A percentile compares a stretch with the other conserved stretches of the same genome.
Conservation (phyloP, 306 rosid genomes). For the Cicer cuneatum region DNA sequence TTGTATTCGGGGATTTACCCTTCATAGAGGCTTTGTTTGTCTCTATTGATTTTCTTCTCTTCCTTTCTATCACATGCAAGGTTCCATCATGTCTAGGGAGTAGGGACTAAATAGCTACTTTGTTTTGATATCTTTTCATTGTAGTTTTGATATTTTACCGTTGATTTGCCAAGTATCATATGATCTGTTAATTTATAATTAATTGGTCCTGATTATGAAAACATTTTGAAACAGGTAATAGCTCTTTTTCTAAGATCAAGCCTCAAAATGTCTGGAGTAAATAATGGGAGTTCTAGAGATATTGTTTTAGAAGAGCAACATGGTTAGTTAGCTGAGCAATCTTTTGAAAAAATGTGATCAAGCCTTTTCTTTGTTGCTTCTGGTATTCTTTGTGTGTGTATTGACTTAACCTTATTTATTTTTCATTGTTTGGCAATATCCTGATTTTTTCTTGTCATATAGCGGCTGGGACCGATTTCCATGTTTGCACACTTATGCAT, state of each 20-base stretch:
- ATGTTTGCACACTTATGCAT: conserved; percentile 26
- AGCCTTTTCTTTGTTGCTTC: conserved; percentile 34
- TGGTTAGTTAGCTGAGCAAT: conserved; percentile 67
- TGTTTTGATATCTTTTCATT: background rate
- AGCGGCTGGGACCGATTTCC: conserved; percentile 7
- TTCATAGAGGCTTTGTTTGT: background rate
- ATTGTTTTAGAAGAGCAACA: conserved; percentile 46
- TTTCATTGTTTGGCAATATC: conserved; percentile 6
- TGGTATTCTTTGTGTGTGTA: conserved; percentile 1
- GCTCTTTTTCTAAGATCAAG: conserved; percentile 88
- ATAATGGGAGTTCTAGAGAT: conserved; percentile 51
- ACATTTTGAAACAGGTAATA: conserved; percentile 65
- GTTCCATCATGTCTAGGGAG: background rate
- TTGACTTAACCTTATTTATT: conserved; percentile 16
- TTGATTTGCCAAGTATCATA: conserved; percentile 29
- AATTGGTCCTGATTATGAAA: conserved; percentile 40
- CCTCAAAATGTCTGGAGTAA: conserved; percentile 57
- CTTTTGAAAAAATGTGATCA: conserved; percentile 18
- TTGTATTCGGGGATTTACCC: background rate
- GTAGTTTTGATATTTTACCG: conserved; percentile 3
- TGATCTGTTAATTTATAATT: conserved; percentile 30
- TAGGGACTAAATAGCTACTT: background rate
- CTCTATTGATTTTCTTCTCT: background rate
- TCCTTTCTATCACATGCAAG: background rate
- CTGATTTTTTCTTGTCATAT: conserved; percentile 15